These are phyloP conservation scores for Blakeslea trispora DNA, from an alignment of 371 early-diverging fungal genomes.

Conservation along the genomic window DNA sequence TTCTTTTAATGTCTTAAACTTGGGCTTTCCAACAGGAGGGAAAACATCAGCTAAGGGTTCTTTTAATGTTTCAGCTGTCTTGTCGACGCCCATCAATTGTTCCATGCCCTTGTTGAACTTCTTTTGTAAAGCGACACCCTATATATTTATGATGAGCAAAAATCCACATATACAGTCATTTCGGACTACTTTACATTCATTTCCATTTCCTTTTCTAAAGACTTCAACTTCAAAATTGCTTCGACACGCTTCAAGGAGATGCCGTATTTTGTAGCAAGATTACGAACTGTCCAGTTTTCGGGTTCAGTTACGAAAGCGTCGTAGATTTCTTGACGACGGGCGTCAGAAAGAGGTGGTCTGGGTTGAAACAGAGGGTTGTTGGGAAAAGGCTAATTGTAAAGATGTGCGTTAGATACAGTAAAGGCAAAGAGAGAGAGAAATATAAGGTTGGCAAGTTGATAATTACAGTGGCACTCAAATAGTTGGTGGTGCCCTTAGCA, in stretches of 20 bases:
- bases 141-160: neutral
- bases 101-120: constrained; percentile 83
- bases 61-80: constrained; percentile 23
- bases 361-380: constrained; percentile 87
- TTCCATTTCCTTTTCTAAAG: constrained; percentile 71
- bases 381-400: constrained; percentile 94
- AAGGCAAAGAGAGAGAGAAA: too few relatives aligned
- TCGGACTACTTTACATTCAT: constrained; percentile 42
- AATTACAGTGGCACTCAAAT: constrained; percentile 36
- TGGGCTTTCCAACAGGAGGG: constrained; percentile 74
- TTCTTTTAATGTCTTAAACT: constrained; percentile 81
- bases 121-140: constrained; percentile 62
- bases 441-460: too few relatives aligned
- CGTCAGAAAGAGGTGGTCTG: constrained; percentile 76
- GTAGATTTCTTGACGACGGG: constrained; percentile 74
- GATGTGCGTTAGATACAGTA: too few relatives aligned
- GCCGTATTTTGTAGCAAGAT: constrained; percentile 71
- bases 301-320: constrained; percentile 62
- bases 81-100: constrained; percentile 69
- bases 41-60: constrained; percentile 69
- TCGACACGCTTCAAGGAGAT: constrained; percentile 86
- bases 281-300: constrained; percentile 67
- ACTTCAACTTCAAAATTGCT: constrained; percentile 88
- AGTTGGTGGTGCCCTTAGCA: constrained; percentile 51
- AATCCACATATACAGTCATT: neutral